Evolutionary conservation across 306 rosid species (phyloP), one percentile per base, ranked within the genome.

Genomic region (Sicyos edulis): DNA sequence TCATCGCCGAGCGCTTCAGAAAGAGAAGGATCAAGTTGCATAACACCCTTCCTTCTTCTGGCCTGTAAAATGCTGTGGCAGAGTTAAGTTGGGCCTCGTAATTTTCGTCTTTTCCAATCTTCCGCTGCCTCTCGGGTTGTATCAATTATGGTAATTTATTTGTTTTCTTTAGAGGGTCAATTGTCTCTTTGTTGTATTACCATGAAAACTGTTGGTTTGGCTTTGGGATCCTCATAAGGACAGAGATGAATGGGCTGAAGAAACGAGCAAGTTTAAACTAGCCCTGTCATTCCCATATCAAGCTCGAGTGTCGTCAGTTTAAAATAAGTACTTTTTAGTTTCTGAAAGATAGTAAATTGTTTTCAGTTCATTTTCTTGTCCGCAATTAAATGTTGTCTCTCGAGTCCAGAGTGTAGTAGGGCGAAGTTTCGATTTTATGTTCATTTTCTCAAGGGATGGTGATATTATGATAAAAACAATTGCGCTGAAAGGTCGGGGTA

Each of bases 1-100:
- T 93, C 82, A 91, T 93, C 0, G 95, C 99, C 6, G 97, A 93
- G 79, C 85, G 99, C 15, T 86, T 91, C 21, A 89, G 99, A 76
- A 93, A 82, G 86, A 85, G 85, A 55, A 91, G 99, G 85, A 89
- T 93, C 85, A 85, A 80, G 61, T 76, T 96, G 2, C 89, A 87
- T 78, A 78, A 72, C 42, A n/a, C 91, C 19, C 34, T 79, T 54
- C 37, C 79, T 37, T 29, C 91, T 4, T 4, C 61, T 32, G 86
- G 70, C 54, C 73, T 83, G 62, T 88, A 84, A 79, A 84, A 55
- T 57, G 84, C 70, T 49, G 16, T 14, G 17, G 40, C 19, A 66
- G 70, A 77, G 83, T 59, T 53, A 71, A 74, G 82, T 79, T 49
- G 15, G 72, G 14, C 56, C 56, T 68, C 49, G 17, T 68, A 68